Evolutionary conservation across 1,284 basidiomycete species (phyloP).

Genomic region (Tilletia horrida): DNA sequence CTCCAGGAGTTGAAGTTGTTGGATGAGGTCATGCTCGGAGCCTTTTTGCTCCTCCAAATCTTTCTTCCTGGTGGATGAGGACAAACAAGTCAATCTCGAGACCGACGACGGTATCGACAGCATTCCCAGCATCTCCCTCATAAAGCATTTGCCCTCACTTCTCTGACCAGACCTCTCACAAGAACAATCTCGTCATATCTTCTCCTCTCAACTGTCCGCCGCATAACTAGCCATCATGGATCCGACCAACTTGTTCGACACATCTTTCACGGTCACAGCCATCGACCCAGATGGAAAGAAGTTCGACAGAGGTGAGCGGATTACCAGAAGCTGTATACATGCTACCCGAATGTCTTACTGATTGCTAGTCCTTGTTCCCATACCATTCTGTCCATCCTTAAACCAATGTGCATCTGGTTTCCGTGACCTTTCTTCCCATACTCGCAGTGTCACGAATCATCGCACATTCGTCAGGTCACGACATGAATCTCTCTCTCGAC

Average conservation of each 20-base stretch:
- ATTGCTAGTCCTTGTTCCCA: too few relatives aligned
- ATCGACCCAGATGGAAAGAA: constrained; percentile 74
- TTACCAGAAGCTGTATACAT: not conserved
- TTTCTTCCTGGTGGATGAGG: too few relatives aligned
- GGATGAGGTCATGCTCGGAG: not conserved
- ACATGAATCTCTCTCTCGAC: constrained; percentile 76
- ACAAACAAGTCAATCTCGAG: too few relatives aligned
- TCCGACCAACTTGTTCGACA: constrained; percentile 52
- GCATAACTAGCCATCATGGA: constrained; percentile 22
- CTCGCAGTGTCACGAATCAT: constrained; percentile 44
- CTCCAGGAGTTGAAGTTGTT: too few relatives aligned
- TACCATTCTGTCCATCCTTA: too few relatives aligned
- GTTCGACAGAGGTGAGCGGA: constrained; percentile 80
- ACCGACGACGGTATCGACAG: not conserved
- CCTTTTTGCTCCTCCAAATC: not conserved
- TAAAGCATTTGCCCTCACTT: not conserved
- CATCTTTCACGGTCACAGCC: constrained; percentile 49
- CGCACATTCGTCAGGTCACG: constrained; percentile 55
- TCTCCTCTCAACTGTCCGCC: not conserved
- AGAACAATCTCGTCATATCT: not conserved
- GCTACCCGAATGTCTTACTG: not conserved
- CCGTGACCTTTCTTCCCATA: constrained; percentile 64
- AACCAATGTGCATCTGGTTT: too few relatives aligned
- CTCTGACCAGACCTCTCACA: not conserved
- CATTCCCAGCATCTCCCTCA: not conserved